Percentiles rank a stretch among this genome's conserved stretches.
These are phyloP conservation scores for Bipolaris zeicola DNA, from an alignment of 2,329 filamentous ascomycete genomes.

Conservation along the genomic window DNA sequence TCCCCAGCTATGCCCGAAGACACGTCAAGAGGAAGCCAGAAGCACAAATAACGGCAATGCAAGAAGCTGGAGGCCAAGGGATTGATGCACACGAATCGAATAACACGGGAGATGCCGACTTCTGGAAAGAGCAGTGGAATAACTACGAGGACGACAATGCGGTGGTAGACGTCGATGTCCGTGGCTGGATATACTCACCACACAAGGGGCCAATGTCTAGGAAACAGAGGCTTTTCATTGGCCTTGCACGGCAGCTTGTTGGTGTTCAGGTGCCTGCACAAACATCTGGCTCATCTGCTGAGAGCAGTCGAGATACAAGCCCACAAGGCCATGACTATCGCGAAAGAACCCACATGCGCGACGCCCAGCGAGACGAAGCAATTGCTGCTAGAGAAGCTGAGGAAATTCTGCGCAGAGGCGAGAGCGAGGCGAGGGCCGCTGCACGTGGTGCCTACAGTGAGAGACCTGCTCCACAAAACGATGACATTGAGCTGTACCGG, in stretches of 20 bases:
- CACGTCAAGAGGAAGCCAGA: constrained; percentile 61
- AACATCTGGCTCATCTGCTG: constrained; percentile 37
- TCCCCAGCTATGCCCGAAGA: constrained; percentile 87
- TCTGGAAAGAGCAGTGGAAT: constrained; percentile 80
- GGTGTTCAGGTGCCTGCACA: constrained; percentile 74
- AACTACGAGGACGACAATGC: constrained; percentile 80
- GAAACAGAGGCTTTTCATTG: constrained; percentile 84
- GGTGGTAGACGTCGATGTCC: constrained; percentile 89
- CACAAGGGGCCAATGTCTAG: constrained; percentile 83
- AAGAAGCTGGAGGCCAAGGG: constrained; percentile 49
- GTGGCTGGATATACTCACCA: constrained; percentile 93
- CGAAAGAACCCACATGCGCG: constrained; percentile 54
- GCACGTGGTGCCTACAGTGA: constrained; percentile 77
- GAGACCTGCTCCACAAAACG: constrained; percentile 56
- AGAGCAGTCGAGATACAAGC: constrained; percentile 55
- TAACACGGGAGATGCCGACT: constrained; percentile 67
- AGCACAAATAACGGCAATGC: constrained; percentile 45
- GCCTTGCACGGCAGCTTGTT: constrained; percentile 83
- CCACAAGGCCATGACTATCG: constrained; percentile 45
- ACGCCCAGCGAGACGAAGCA: constrained; percentile 64
- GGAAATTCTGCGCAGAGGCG: constrained; percentile 73
- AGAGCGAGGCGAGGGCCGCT: constrained; percentile 72
- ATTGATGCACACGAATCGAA: constrained; percentile 52
- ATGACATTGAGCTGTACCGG: constrained; percentile 48
- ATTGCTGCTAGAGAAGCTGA: constrained; percentile 76